Percentiles rank a stretch among this genome's conserved stretches.
Conservation (phyloP, 1,284 basidiomycete genomes). For the Cutaneotrichosporon sp. region DNA sequence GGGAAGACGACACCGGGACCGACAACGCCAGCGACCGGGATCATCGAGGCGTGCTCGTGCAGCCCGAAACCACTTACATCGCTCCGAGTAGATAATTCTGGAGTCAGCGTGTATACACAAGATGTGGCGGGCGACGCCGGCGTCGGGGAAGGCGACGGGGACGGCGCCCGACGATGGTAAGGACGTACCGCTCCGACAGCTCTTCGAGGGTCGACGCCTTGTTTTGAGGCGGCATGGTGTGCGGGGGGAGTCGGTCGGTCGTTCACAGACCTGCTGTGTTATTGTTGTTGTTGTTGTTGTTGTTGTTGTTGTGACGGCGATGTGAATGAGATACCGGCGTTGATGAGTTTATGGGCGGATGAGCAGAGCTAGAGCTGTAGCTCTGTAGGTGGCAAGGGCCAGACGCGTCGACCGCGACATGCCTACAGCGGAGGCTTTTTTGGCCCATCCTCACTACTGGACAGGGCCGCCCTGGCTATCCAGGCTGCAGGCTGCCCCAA, state of each 20-base stretch:
- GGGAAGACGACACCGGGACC: no score
- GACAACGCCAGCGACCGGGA: neutral
- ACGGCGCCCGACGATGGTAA: no score
- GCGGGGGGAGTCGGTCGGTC: neutral
- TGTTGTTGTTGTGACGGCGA: neutral
- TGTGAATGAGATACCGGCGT: neutral
- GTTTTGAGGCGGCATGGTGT: neutral
- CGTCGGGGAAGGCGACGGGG: no score
- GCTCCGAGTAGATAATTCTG: slow-evolving; percentile 47
- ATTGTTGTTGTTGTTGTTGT: neutral
- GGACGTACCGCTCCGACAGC: slow-evolving; percentile 39
- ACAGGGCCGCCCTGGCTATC: no score
- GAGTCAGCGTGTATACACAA: slow-evolving; percentile 12
- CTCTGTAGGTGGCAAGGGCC: neutral
- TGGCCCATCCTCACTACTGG: no score
- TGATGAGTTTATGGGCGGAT: neutral
- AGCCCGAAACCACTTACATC: slow-evolving; percentile 41
- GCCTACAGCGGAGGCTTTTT: no score
- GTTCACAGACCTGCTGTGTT: neutral
- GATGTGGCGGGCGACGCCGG: no score
- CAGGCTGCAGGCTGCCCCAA: no score
- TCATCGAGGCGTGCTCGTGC: no score
- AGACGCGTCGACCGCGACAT: neutral
- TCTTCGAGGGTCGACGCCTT: slow-evolving; percentile 38
- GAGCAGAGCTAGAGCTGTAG: neutral